Evolutionary conservation across 352 stramenopile genomes (phyloP), one percentile per base, ranked within the genome.

Genomic region (Phytophthora ohioensis): DNA sequence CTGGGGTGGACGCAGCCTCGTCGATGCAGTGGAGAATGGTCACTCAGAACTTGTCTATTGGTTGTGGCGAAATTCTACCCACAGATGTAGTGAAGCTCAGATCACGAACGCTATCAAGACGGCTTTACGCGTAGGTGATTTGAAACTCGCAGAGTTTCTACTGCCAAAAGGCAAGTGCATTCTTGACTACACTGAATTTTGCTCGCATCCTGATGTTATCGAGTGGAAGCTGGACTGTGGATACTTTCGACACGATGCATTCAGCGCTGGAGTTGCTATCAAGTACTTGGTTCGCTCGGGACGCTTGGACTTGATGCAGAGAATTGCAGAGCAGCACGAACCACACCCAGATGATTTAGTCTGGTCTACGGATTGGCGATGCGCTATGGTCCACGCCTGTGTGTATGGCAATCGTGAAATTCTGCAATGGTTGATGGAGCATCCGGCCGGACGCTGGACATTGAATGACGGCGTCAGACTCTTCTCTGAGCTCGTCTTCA

Each of bases 401-500:
- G 47, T 66, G 31, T 35, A 49, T 12, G 64, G 64, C 5, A 9
- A 67, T 31, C 39, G 39, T 3, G n/a, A 27, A 21, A 66, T 66
- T 31, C 30, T 71, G 32, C 36, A 71, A 39, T 71, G 64, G 64
- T 38, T 71, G 36, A 66, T 71, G 64, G 55, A 66, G 9, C 64
- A 71, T 45, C 64, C 64, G 11, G 55, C 55, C 8, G 64, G 64
- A 17, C 36, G 55, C 7, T 71, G 55, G 55, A 66, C 39, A 10
- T 46, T 52, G 6, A 31, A 65, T 41, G 63, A 54, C 7, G 55
- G 60, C 36, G 63, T 65, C 21, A 42, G 54, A 30, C 46, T 70
- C 45, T 66, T 55, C n/a, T 54, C 55, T 0, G 63, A 66, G 7
- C 55, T 71, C 12, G 35, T 71, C 8, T 71, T 65, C 31, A 65